These are phyloP conservation scores for Zygosaccharomyces bailii DNA, from an alignment of 805 yeast species.

Conservation along the genomic window DNA sequence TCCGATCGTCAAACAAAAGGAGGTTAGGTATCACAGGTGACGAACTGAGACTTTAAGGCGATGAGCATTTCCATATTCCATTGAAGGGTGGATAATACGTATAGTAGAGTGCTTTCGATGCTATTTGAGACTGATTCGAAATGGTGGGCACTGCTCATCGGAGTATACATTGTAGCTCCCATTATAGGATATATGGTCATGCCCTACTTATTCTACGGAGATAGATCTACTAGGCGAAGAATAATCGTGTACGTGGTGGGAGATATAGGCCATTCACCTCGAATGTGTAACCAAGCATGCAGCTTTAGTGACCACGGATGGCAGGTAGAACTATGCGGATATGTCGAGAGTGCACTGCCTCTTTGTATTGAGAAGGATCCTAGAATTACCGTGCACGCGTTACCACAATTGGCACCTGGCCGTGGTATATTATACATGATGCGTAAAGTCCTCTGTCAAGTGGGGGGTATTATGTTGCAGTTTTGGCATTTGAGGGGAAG, in stretches of 20 bases:
- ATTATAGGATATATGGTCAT: slow-evolving; percentile 33
- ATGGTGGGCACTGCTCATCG: slow-evolving; percentile 35
- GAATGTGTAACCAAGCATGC: slow-evolving; percentile 87
- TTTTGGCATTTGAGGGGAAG: slow-evolving; percentile 57
- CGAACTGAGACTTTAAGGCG: background rate
- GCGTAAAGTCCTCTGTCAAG: slow-evolving; percentile 58
- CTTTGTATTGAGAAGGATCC: slow-evolving; percentile 47
- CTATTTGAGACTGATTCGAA: slow-evolving; percentile 8
- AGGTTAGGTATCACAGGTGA: background rate
- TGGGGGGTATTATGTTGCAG: slow-evolving; percentile 43
- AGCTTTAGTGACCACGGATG: slow-evolving; percentile 68
- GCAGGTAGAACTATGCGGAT: slow-evolving; percentile 82
- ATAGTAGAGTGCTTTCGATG: slow-evolving; percentile 4
- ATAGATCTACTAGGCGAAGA: slow-evolving; percentile 43
- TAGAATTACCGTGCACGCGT: slow-evolving; percentile 48
- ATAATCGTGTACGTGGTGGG: slow-evolving; percentile 83
- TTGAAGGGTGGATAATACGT: background rate
- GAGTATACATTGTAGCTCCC: slow-evolving; percentile 44
- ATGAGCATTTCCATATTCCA: background rate
- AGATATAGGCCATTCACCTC: slow-evolving; percentile 90
- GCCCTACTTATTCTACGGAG: slow-evolving; percentile 38
- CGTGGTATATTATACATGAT: slow-evolving; percentile 19
- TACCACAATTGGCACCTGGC: slow-evolving; percentile 15
- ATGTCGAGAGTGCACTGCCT: slow-evolving; percentile 57
- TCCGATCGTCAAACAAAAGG: background rate